Evolutionary conservation across 192 early-diverging fungal genomes (phyloP).

Genomic region (Mortierella alpina): DNA sequence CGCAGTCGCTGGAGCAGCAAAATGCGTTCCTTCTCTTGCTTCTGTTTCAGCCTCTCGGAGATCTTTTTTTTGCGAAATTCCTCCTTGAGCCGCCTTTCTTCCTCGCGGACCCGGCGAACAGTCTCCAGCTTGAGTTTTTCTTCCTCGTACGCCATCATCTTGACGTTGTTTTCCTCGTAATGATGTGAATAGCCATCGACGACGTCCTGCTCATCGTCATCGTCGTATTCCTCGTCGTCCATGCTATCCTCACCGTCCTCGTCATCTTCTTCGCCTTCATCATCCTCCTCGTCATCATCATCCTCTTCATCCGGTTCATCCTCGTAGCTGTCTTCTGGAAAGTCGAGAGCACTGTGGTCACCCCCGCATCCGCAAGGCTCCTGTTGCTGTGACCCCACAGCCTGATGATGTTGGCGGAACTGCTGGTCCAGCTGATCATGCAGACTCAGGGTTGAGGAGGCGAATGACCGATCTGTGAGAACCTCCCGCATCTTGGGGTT

Average conservation of each 20-base stretch:
- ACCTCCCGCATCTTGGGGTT: conserved; percentile 50
- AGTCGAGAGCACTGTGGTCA: conserved; percentile 34
- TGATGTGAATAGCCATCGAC: conserved; percentile 52
- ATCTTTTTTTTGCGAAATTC: conserved; percentile 43
- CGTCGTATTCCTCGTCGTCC: conserved; percentile 51
- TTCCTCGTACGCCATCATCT: conserved; percentile 51
- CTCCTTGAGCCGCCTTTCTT: conserved; percentile 47
- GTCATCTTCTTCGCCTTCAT: conserved; percentile 25
- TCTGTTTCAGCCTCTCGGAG: conserved; percentile 37
- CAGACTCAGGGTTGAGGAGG: conserved; percentile 29
- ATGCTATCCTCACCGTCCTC: conserved; percentile 31
- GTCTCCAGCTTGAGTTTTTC: conserved; percentile 50
- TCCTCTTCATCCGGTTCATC: conserved; percentile 52
- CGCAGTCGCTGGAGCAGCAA: conserved; percentile 40
- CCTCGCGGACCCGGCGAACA: conserved; percentile 41
- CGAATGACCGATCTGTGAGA: conserved; percentile 50
- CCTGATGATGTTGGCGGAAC: conserved; percentile 32
- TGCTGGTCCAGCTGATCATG: conserved; percentile 30
- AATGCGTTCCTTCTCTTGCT: conserved; percentile 48
- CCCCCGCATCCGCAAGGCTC: conserved; percentile 28
- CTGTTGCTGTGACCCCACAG: conserved; percentile 17
- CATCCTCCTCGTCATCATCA: conserved; percentile 38
- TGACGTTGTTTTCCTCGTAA: conserved; percentile 48
- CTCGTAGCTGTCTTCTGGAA: conserved; percentile 54
- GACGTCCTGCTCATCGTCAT: conserved; percentile 50